Evolutionary conservation across 768 basidiomycete species (phyloP), one percentile per base, ranked within the genome.

Genomic region (Mycena sanguinolenta): DNA sequence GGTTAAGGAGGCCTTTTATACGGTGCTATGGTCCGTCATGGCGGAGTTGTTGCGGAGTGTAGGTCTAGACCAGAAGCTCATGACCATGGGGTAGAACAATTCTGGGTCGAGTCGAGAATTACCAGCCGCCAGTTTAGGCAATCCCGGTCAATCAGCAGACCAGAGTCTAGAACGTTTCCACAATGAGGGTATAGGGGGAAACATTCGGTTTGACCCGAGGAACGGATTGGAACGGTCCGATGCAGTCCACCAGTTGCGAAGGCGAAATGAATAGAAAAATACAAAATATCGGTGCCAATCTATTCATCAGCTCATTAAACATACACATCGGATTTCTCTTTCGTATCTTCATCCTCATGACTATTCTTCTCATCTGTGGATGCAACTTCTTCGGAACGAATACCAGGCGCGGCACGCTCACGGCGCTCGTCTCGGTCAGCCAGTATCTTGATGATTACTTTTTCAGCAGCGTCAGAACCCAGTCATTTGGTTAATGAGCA

Each of bases 391-490:
- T 64, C 68, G 2, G 49, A 12, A 5, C 23, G 38, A 19, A 21
- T 17, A 32, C 16, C 60, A 2, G 13, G 4, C 8, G 60, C 53
- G 2, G 60, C 65, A 7, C 61, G 54, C 21, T 60, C 58, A 12
- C 72, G 69, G 25, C 72, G 65, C 36, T 58, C 73, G 39, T 77
- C 76, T 28, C 76, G 49, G 44, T 77, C 76, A 4, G 75, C 74
- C 21, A 77, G 62, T 12, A 76, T 23, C 62, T 76, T 77, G 74
- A 77, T 76, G 21, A 75, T 71, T 16, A 75, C 74, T n/a, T 63
- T 46, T 8, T 36, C 70, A 44, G 49, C 58, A 38, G 38, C 28
- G 63, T 63, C 50, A 61, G 23, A n/a, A 50, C 67, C 16, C n/a
- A 9, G 16, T 58, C 21, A 28, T 5, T 23, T 13, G 25, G 19